Conservation (phyloP, 495 filamentous ascomycete species). For the Aspergillus sparsus region DNA sequence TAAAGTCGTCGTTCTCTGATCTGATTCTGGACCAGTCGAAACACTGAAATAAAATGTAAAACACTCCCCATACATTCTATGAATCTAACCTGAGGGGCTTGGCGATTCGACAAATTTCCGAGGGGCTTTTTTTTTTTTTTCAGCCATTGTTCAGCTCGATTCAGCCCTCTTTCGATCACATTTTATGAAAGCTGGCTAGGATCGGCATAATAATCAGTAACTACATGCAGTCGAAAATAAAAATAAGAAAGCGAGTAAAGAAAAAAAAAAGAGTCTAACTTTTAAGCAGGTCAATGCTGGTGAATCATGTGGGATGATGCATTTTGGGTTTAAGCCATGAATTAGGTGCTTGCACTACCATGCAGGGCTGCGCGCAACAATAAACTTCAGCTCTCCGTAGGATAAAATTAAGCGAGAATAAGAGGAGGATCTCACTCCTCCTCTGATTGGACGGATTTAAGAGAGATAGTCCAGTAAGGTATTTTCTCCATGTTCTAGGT, state of each 20-base stretch:
- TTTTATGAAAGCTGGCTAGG: too few relatives aligned
- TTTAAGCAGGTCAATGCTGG: conserved; percentile 4
- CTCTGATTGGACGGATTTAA: conserved; percentile 1
- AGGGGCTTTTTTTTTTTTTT: too few relatives aligned
- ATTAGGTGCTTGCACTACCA: conserved; percentile 3
- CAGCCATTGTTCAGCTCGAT: too few relatives aligned
- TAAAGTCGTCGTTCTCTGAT: conserved; percentile 15
- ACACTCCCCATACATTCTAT: too few relatives aligned
- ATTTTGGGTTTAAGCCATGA: conserved; percentile 9
- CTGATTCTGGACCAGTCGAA: conserved; percentile 14
- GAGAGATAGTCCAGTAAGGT: neutral
- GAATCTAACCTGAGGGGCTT: too few relatives aligned
- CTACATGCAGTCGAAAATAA: too few relatives aligned
- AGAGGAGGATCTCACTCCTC: conserved; percentile 9
- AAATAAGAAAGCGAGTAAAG: too few relatives aligned
- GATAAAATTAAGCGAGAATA: neutral
- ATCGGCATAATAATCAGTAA: too few relatives aligned
- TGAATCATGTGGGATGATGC: conserved; percentile 9
- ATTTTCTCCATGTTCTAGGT: neutral
- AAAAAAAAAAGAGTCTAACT: neutral
- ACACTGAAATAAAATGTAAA: neutral
- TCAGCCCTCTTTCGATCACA: too few relatives aligned
- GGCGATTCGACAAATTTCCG: too few relatives aligned
- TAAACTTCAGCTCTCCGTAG: conserved; percentile 14
- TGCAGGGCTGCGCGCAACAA: conserved; percentile 15